Evolutionary conservation across 257 asterid genomes (phyloP), one percentile per base, ranked within the genome.

Genomic region (Avicennia marina): DNA sequence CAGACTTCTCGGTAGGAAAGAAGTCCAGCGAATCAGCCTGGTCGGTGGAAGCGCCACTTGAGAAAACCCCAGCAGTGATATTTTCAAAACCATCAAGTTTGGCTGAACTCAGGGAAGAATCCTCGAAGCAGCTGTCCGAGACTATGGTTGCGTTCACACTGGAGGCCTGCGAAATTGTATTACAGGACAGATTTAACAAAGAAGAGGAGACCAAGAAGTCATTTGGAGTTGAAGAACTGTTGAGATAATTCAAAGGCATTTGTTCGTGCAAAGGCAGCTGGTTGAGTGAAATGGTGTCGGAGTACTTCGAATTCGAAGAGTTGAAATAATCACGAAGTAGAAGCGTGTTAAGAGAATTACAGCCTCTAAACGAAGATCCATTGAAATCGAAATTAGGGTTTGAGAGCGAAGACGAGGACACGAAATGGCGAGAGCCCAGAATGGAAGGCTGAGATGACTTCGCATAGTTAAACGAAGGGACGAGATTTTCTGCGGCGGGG

Each of bases 21-120:
- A 86, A 82, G 1, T 75, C 88, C 81, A 84, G 60, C 46, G 78
- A 64, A 19, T 75, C 67, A n/a, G 32, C 52, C n/a, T 59, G 58
- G 24, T 59, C 38, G 16, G 29, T 0, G 4, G 33, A 58, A 31
- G 46, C 26, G 20, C 38, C 0, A 1, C 22, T 36, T 0, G 63
- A 17, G 6, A 13, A 6, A 6, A 9, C 15, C 33, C 11, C 29
- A 20, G 16, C 5, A 46, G 0, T 40, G 6, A 22, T 21, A 19
- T 45, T 56, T 7, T 26, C 31, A 34, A 20, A 22, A 1, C 34
- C 49, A 8, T 47, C 63, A 13, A 20, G 19, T 17, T 7, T 68
- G 38, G 36, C 40, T 9, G 42, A 39, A 50, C 8, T 41, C 22
- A 27, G 24, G 10, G 40, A 0, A 21, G 66, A 57, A 3, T 11